These are phyloP conservation scores for Nakataea oryzae DNA, from an alignment of 2,329 filamentous ascomycete species.

Conservation along the genomic window DNA sequence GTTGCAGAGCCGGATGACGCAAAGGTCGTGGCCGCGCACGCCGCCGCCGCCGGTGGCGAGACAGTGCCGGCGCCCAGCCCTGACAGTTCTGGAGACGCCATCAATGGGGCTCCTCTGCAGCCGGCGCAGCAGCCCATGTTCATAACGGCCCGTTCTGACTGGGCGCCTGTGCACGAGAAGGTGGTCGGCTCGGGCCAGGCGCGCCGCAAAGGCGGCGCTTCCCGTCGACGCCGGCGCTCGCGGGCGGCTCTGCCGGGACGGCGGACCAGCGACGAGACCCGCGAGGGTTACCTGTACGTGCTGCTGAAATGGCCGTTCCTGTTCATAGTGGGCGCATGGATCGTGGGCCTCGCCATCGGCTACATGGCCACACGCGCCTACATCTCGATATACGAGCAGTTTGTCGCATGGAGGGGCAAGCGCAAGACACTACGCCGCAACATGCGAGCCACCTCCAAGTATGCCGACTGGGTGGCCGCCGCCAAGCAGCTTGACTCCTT, in stretches of 20 bases:
- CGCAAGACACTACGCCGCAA: conserved; percentile 60
- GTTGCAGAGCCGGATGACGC: conserved; percentile 21
- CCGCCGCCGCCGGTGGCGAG: conserved; percentile 27
- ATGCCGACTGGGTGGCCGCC: conserved; percentile 72
- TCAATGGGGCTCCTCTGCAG: conserved; percentile 1
- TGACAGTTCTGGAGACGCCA: conserved; percentile 8
- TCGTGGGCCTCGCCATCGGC: conserved; percentile 58
- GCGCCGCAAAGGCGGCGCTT: conserved; percentile 10
- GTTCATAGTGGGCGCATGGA: conserved; percentile 69
- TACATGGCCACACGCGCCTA: conserved; percentile 82
- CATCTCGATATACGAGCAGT: conserved; percentile 87
- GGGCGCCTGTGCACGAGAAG: conserved; percentile 76
- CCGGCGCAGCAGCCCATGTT: conserved; percentile 32
- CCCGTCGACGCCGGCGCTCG: conserved; percentile 20
- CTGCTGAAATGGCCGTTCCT: conserved; percentile 89
- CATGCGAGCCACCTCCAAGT: conserved; percentile 62
- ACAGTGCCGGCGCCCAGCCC: conserved; percentile 1
- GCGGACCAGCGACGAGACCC: conserved; percentile 77
- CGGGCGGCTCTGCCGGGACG: conserved; percentile 33
- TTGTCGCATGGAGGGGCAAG: conserved; percentile 77
- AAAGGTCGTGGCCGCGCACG: conserved; percentile 24
- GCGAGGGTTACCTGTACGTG: conserved; percentile 85
- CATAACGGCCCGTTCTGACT: conserved; percentile 89
- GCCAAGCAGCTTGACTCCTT: conserved; percentile 73
- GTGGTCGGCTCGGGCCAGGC: conserved; percentile 24